A percentile compares a stretch with the other conserved stretches of the same genome.
phyloP scores from a whole-genome alignment of 2,329 filamentous ascomycete species.

The Didymella pomorum region DNA sequence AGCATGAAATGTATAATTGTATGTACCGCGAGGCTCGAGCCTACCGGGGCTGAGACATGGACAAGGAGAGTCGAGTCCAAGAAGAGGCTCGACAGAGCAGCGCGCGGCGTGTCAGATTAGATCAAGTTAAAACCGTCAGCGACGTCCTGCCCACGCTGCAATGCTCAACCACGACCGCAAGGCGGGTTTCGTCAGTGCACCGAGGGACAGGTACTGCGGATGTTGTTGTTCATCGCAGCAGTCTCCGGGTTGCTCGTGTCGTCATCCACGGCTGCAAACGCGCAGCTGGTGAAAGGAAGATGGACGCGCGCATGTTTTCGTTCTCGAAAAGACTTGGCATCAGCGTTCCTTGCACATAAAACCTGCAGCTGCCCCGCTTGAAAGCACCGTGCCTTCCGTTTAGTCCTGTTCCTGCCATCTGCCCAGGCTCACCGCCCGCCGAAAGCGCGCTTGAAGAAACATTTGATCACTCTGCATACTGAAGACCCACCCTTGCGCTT shows the following conservation, averaged over 20 bases:
- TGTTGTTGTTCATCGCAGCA: constrained; percentile 19
- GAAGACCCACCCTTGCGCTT: constrained; percentile 19
- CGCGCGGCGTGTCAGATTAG: constrained; percentile 63
- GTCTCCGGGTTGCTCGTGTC: constrained; percentile 48
- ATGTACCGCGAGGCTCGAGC: background rate
- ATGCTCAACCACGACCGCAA: constrained; percentile 36
- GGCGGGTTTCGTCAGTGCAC: constrained; percentile 35
- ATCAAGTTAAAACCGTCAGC: constrained; percentile 67
- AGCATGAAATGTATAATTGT: constrained; percentile 7
- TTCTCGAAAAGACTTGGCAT: constrained; percentile 11
- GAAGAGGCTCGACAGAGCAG: constrained; percentile 1
- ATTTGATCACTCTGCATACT: constrained; percentile 18
- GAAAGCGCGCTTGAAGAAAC: constrained; percentile 4
- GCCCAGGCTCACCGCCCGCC: constrained; percentile 21
- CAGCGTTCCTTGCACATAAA: constrained; percentile 13
- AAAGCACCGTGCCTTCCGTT: constrained; percentile 7
- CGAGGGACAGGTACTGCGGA: constrained; percentile 11
- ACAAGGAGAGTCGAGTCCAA: background rate
- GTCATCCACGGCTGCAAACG: constrained; percentile 43
- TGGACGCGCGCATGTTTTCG: constrained; percentile 12
- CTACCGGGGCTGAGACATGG: background rate
- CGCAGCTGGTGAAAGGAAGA: constrained; percentile 26
- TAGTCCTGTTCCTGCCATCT: constrained; percentile 20
- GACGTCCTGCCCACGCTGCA: constrained; percentile 36
- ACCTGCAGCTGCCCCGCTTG: constrained; percentile 15